phyloP scores from a whole-genome alignment of 2,329 filamentous ascomycete species.

The Herpotrichia juniperi region DNA sequence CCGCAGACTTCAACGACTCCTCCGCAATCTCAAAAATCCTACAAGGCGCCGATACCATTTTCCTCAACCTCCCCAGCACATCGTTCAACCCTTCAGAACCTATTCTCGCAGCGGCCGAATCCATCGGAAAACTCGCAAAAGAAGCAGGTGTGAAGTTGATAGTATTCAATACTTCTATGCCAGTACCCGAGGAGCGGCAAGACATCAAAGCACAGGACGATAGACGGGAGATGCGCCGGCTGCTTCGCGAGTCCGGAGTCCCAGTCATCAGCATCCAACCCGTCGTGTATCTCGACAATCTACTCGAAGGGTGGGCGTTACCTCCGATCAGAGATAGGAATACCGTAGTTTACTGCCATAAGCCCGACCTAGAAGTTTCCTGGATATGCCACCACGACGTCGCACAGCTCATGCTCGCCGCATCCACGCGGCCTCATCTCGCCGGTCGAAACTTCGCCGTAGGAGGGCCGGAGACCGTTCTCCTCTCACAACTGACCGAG shows the following conservation, averaged over 20 bases:
- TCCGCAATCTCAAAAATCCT: slow-evolving; percentile 21
- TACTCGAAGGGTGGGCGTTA: slow-evolving; percentile 49
- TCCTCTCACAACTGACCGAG: slow-evolving; percentile 37
- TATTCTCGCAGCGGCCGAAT: slow-evolving; percentile 26
- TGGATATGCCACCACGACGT: slow-evolving; percentile 51
- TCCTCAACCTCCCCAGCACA: slow-evolving; percentile 36
- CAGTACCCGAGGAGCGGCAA: slow-evolving; percentile 25
- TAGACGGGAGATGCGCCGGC: slow-evolving; percentile 33
- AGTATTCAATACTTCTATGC: slow-evolving; percentile 39
- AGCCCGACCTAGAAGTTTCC: slow-evolving; percentile 42
- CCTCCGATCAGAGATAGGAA: slow-evolving; percentile 41
- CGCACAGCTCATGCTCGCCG: slow-evolving; percentile 47
- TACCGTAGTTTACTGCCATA: slow-evolving; percentile 49
- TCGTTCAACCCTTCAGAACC: slow-evolving; percentile 34
- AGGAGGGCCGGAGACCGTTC: slow-evolving; percentile 45
- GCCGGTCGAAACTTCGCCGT: slow-evolving; percentile 43
- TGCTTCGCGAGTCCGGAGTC: slow-evolving; percentile 37
- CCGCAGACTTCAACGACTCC: slow-evolving; percentile 29
- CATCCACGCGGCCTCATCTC: slow-evolving; percentile 39
- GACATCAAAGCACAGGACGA: slow-evolving; percentile 38
- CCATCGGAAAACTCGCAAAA: slow-evolving; percentile 27
- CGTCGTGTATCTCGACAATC: slow-evolving; percentile 48
- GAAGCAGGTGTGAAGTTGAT: slow-evolving; percentile 21
- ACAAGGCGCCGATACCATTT: slow-evolving; percentile 24
- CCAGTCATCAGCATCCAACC: slow-evolving; percentile 46